Evolutionary conservation across 129 eudicot species (phyloP), one percentile per base, ranked within the genome.

Genomic region (Rutidosis leptorrhynchoides): DNA sequence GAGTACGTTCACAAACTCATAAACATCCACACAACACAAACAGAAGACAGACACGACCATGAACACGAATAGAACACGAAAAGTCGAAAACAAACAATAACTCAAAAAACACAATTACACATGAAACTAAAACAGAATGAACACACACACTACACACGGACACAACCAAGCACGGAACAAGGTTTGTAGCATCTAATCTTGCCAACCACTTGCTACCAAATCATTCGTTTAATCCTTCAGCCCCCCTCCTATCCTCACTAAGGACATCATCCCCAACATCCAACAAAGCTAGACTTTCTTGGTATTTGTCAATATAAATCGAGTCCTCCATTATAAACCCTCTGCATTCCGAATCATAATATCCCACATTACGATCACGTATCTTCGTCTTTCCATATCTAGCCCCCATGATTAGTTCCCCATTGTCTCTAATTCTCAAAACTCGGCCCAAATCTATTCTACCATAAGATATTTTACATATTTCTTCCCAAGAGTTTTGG

Each of bases 241-340:
- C 42, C 12, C 16, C 37, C 28, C 28, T 29, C 19, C 16, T 15
- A 6, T 58, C 64, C 40, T 29, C 33, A 28, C 20, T 27, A 6
- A 19, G 23, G 19, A 49, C 55, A 17, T 21, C 19, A 25, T 28
- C 6, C 23, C 42, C 64, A 24, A 25, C 22, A 28, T 58, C 35
- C 64, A 58, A 27, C 64, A 58, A 16, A 58, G 42, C 42, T 27
- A 58, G 64, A 58, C 64, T 28, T 19, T 58, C 42, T 58, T 58
- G 21, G 64, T 58, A 58, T 58, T 17, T n/a, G 33, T 29, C 64
- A 58, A 58, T 28, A 16, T 58, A 28, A 58, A 58, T 27, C 0
- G 42, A 16, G 12, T 58, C 64, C 19, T 58, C 35, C 6, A 15
- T 17, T 3, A 58, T 17, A 58, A 58, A 58, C 22, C 64, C 37